These are phyloP conservation scores for Cyberlindnera mrakii DNA, from an alignment of 805 yeast species.

Conservation along the genomic window DNA sequence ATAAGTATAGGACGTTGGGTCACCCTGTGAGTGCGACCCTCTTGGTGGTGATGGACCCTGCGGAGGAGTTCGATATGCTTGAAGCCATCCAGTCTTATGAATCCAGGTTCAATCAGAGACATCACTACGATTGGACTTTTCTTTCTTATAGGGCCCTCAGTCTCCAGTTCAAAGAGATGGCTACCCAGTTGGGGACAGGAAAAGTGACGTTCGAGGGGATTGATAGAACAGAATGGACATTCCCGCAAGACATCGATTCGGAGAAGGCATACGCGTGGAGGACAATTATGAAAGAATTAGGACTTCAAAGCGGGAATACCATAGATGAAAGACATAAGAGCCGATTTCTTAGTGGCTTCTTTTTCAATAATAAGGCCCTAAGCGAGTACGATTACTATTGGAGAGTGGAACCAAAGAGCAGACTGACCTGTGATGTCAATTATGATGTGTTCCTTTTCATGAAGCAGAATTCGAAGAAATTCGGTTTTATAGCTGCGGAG, in stretches of 20 bases:
- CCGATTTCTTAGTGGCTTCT: slow-evolving; percentile 40
- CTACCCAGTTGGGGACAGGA: slow-evolving; percentile 47
- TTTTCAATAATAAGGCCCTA: slow-evolving; percentile 53
- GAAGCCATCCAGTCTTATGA: slow-evolving; percentile 55
- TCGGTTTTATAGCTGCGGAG: slow-evolving; percentile 57
- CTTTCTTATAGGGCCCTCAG: slow-evolving; percentile 58
- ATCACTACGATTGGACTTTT: slow-evolving; percentile 71
- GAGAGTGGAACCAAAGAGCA: slow-evolving; percentile 66
- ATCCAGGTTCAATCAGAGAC: slow-evolving; percentile 53
- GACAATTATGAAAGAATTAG: slow-evolving; percentile 30
- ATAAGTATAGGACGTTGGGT: background rate
- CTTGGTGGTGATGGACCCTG: background rate
- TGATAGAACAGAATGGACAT: slow-evolving; percentile 54
- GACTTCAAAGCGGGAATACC: slow-evolving; percentile 48
- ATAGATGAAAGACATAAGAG: slow-evolving; percentile 62
- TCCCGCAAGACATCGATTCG: slow-evolving; percentile 55
- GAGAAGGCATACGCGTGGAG: slow-evolving; percentile 37
- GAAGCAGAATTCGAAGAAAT: slow-evolving; percentile 44
- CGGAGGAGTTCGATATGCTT: slow-evolving; percentile 25
- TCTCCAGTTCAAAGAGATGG: slow-evolving; percentile 40
- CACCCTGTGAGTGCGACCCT: background rate
- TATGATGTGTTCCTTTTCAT: slow-evolving; percentile 60
- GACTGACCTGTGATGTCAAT: slow-evolving; percentile 51
- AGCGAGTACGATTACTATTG: slow-evolving; percentile 57
- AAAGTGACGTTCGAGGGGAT: slow-evolving; percentile 52